Base-by-base conservation (phyloP, 2,329 filamentous ascomycete species). In the Tolypocladium cylindrosporum region DNA sequence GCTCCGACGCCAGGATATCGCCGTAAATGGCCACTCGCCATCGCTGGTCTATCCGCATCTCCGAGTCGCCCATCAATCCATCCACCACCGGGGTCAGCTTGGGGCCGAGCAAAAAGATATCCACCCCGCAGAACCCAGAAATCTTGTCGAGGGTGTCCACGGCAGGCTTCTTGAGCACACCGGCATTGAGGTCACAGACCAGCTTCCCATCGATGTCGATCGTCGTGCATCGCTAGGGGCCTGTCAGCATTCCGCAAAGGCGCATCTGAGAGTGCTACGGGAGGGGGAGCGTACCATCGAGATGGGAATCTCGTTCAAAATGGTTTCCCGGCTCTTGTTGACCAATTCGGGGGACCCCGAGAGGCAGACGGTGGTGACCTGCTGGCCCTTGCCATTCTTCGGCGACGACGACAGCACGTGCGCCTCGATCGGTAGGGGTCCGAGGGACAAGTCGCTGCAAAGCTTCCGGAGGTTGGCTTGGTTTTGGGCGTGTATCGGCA, bases 21-120 rank as follows among this genome's bases (percentile, higher is more conserved):
- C 94, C 93, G 67, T 94, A 99, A 63, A 99, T 95, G 66, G 91
- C 89, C 61, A 97, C 88, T 69, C 93, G 87, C 78, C 95, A 91
- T 65, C 93, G 86, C 72, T 94, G 90, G 72, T 97, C 92, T 66
- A 90, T 88, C 65, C 89, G 89, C 67, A 94, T 87, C 67, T 94
- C 87, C 42, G 85, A 85, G 67, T 91, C 89, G 63, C 89, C 91
- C 52, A 89, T 89, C 62, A 89, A 79, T 45, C 86, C 82, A 58
- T 88, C 85, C 51, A 88, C 86, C 64, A 95, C 86, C 14, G 90
- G 88, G 36, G 88, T 86, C 62, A 92, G 82, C 73, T 95, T 96
- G 4, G 94, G 92, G 58, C 91, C 92, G 55, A 99, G 83, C 54
- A 99, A 79, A 74, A 99, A 99, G 65, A 99, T 95, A 73, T 99